Evolutionary conservation across 2,329 filamentous ascomycete species (phyloP).

Genomic region (Claviceps sorghi): DNA sequence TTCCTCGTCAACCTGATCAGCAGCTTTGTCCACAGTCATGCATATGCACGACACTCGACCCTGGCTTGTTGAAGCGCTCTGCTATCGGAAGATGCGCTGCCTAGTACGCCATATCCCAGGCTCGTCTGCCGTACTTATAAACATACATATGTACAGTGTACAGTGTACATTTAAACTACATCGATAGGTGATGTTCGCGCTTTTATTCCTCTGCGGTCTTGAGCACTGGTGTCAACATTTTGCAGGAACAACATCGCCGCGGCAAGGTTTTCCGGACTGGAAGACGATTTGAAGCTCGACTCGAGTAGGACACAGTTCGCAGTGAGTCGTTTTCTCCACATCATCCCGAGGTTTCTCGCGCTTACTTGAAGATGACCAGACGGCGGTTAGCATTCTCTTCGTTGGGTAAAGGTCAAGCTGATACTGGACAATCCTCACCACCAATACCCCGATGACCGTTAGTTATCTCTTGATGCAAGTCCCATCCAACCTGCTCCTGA

Average conservation of each 20-base stretch:
- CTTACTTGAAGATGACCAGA: conserved; percentile 13
- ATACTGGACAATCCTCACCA: not conserved
- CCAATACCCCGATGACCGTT: not conserved
- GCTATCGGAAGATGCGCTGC: too few relatives aligned
- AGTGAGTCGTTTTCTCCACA: conserved; percentile 1
- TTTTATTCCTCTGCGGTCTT: not conserved
- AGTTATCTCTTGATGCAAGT: conserved; percentile 37
- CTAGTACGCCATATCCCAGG: too few relatives aligned
- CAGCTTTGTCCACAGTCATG: too few relatives aligned
- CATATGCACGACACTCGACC: too few relatives aligned
- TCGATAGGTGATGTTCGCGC: conserved; percentile 23
- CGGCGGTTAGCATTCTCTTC: conserved; percentile 35
- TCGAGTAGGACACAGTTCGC: conserved; percentile 8
- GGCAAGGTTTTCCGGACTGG: conserved; percentile 15
- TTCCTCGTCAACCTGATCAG: too few relatives aligned
- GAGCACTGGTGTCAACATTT: not conserved
- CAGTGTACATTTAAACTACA: too few relatives aligned
- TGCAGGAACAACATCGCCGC: conserved; percentile 23
- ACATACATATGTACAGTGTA: not conserved
- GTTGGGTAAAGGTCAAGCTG: conserved; percentile 25
- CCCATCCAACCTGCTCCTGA: conserved; percentile 36
- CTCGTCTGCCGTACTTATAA: not conserved
- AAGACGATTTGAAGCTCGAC: conserved; percentile 38
- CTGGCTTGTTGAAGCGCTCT: too few relatives aligned
- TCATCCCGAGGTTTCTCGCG: too few relatives aligned